Evolutionary conservation across 176 grass and related monocot species (phyloP).

Genomic region (Carex parvula): DNA sequence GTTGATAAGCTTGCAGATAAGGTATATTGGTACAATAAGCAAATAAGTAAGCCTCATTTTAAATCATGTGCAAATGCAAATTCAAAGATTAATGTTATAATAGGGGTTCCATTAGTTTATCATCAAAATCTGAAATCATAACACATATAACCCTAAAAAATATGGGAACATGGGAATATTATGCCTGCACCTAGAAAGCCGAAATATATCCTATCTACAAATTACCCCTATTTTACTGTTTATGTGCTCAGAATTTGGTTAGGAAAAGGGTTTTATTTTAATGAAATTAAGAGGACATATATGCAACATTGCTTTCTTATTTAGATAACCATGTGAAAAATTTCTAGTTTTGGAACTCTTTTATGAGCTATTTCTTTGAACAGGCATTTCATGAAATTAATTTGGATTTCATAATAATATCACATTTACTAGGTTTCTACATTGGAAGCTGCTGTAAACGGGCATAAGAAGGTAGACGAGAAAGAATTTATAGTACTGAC

Average conservation of each 20-base stretch:
- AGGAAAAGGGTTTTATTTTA: neutral
- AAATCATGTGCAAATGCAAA: neutral
- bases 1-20: constrained; percentile 31
- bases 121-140: neutral
- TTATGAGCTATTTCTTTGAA: neutral
- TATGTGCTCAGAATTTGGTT: neutral
- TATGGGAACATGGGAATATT: neutral
- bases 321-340: neutral
- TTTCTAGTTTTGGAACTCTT: neutral
- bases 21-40: constrained; percentile 8
- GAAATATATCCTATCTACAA: neutral
- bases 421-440: constrained; percentile 18
- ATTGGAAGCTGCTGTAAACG: constrained; percentile 25
- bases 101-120: neutral
- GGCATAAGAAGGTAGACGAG: constrained; percentile 17
- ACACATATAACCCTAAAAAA: neutral
- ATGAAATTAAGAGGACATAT: neutral
- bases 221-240: neutral
- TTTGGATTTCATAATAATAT: neutral
- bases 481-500: constrained; percentile 30
- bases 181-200: neutral
- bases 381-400: neutral
- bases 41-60: neutral
- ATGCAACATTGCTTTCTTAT: neutral
- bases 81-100: neutral